Percentiles rank a stretch among this genome's conserved stretches.
Conservation (phyloP, 2,329 filamentous ascomycete species). For the Aspergillus nomiae region DNA sequence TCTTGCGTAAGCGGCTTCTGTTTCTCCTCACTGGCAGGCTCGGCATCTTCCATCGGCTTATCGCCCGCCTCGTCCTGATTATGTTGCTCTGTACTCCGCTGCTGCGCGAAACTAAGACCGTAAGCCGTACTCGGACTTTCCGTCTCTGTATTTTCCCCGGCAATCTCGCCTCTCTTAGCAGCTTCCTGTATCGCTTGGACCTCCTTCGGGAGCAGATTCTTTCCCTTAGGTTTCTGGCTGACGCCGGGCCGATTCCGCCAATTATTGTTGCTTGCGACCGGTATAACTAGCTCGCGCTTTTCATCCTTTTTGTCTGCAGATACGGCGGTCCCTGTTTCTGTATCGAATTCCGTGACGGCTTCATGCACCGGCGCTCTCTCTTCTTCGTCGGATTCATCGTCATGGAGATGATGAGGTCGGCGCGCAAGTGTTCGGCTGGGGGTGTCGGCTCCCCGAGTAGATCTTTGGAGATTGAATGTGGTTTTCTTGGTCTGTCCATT, state of each 20-base stretch:
- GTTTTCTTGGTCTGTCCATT: slow-evolving; percentile 35
- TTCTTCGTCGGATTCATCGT: slow-evolving; percentile 60
- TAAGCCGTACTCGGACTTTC: slow-evolving; percentile 55
- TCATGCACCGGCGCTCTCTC: slow-evolving; percentile 45
- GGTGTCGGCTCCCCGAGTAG: slow-evolving; percentile 20
- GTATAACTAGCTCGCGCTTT: slow-evolving; percentile 70
- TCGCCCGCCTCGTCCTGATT: slow-evolving; percentile 26
- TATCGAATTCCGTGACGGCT: slow-evolving; percentile 58
- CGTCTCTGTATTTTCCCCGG: slow-evolving; percentile 46
- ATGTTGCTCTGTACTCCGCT: slow-evolving; percentile 16
- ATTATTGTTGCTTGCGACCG: slow-evolving; percentile 84
- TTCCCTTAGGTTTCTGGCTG: slow-evolving; percentile 60
- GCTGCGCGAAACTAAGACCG: slow-evolving; percentile 56
- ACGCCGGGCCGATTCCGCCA: slow-evolving; percentile 50
- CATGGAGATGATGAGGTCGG: slow-evolving; percentile 33
- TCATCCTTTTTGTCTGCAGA: slow-evolving; percentile 45
- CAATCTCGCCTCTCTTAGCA: slow-evolving; percentile 33
- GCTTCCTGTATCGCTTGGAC: slow-evolving; percentile 53
- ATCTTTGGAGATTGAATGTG: slow-evolving; percentile 34
- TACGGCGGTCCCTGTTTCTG: slow-evolving; percentile 42
- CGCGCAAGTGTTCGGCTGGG: slow-evolving; percentile 28
- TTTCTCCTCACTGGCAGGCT: slow-evolving; percentile 15
- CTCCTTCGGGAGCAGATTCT: slow-evolving; percentile 61
- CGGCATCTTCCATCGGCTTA: slow-evolving; percentile 31
- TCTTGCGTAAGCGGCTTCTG: slow-evolving; percentile 56